phyloP scores from a whole-genome alignment of 176 grass and related monocot species.

The Aegilops sharonensis region DNA sequence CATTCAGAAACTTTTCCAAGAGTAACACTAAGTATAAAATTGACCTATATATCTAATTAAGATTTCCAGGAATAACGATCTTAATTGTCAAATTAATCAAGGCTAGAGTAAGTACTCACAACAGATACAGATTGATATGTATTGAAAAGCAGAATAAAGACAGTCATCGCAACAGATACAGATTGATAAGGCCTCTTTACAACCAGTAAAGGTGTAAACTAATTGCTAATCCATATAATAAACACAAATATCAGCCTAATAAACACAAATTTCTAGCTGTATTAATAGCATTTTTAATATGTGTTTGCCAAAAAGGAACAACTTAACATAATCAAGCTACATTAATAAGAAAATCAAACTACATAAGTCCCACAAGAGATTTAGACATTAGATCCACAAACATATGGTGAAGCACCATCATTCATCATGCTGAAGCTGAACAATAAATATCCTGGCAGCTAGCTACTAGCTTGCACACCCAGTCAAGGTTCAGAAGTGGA shows the following conservation, averaged over 20 bases:
- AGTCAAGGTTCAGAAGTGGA: background rate
- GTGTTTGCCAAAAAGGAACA: background rate
- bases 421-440: no score
- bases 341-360: background rate
- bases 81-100: background rate
- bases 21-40: background rate
- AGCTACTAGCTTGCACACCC: no score
- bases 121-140: no score
- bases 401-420: background rate
- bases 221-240: background rate
- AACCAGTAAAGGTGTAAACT: background rate
- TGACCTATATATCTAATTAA: background rate
- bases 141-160: background rate
- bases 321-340: background rate
- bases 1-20: no score
- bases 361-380: background rate
- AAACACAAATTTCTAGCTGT: no score
- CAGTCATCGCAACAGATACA: background rate
- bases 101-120: no score
- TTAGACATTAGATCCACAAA: background rate
- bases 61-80: background rate
- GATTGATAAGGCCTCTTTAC: background rate
- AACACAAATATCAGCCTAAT: no score
- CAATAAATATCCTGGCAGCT: no score
- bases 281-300: background rate